Evolutionary conservation across 2,329 filamentous ascomycete species (phyloP), one percentile per base, ranked within the genome.

Genomic region (Sporothrix inflata): DNA sequence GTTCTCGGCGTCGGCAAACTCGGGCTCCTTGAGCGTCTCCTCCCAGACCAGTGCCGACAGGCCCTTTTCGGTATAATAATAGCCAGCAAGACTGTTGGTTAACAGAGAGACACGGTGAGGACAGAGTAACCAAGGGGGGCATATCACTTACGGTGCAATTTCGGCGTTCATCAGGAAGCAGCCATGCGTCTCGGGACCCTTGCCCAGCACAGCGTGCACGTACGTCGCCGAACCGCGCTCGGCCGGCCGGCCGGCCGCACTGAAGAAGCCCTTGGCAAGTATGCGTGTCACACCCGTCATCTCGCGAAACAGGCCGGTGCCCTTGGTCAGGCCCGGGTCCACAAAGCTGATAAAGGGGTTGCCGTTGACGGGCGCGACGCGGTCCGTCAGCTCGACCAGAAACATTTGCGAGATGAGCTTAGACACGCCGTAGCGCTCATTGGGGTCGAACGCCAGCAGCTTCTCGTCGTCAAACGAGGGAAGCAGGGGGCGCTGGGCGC

Each of bases 21-120:
- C 77, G n/a, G 82, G 77, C 42, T 80, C 79, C 1, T 75, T 69
- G 63, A 83, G 71, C 7, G 81, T 83, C 74, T 83, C 81, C 0
- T 78, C 74, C 83, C 82, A 85, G 2, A 84, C 70, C 19, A 76
- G 76, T 1, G 83, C 77, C n/a, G 74, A 80, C 21, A 82, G 72
- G 1, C 75, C 73, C 30, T 78, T 78, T 0, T 82, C 82, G 27
- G 83, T 78, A 0, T 78, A 82, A 67, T 57, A 38, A 8, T 57
- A 42, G 4, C 57, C 34, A 6, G 57, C 34, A 71, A 47, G 61
- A 45, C 61, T 65, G 16, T 19, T 14, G 30, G 61, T 65, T 65
- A 65, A n/a, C n/a, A 11, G 8, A 24, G 9, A 24, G 8, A 53
- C 4, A 34, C 42, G 14, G 14, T 16, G 0, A 30, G 14, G 16